Evolutionary conservation across 192 early-diverging fungal genomes (phyloP), one percentile per base, ranked within the genome.

Genomic region (Mortierella hygrophila): DNA sequence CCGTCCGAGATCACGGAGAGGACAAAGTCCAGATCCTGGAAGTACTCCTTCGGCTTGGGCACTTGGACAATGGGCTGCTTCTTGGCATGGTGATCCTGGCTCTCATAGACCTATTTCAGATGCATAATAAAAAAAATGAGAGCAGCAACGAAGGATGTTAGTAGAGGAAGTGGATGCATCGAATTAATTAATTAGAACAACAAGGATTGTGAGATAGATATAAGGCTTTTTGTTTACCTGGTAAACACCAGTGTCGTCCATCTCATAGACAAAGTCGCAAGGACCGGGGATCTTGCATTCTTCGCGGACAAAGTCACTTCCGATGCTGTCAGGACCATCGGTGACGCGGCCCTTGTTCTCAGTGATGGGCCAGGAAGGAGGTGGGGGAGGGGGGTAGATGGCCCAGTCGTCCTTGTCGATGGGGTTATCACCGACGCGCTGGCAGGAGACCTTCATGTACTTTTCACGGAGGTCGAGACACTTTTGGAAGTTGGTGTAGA

Each of bases 301-400:
- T 20, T 82, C 82, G 78, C 78, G 81, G 44, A 78, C 21, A 72
- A 90, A 90, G 76, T 88, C 86, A 41, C 74, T 85, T 35, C 89
- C 89, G 41, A 90, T 82, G 26, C 80, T 76, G 60, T 78, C 74
- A 42, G 83, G 86, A 20, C 76, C 85, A 52, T 85, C 83, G 20
- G 79, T 80, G 6, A 80, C 86, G 26, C 81, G 81, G 20, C 78
- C 77, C 72, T 91, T 89, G 75, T 90, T 79, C 41, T 85, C 89
- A 32, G n/a, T 83, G 71, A 75, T 70, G 60, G 41, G 91, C 94
- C 96, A 97, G 2, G 94, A 93, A 6, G 95, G 95, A 2, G 90
- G 88, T 1, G 97, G 97, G 16, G 97, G 96, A n/a, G 93, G 91
- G 55, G 98, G 98, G 86, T 98, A 98, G 74, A 98, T 96, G 7